Conservation (phyloP, 495 filamentous ascomycete genomes). For the Paragyromitra xinjiangensis region DNA sequence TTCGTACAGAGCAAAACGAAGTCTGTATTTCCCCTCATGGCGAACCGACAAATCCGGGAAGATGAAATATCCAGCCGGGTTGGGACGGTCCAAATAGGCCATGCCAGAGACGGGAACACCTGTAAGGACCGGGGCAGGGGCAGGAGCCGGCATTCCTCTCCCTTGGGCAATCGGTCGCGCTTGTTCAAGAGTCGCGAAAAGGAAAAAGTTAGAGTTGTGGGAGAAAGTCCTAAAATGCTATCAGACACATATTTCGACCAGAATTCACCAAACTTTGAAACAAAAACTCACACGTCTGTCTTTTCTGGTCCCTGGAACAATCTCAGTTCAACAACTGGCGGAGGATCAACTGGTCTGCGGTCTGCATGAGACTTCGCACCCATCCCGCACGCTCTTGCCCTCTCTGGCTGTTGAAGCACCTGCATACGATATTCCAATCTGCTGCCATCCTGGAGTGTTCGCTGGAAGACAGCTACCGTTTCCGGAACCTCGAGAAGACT, state of each 20-base stretch:
- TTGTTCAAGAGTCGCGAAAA: slow-evolving; percentile 90
- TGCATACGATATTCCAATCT: slow-evolving; percentile 81
- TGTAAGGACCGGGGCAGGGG: slow-evolving; percentile 83
- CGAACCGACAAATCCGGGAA: slow-evolving; percentile 97
- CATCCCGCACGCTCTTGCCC: slow-evolving; percentile 94
- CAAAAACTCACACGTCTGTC: slow-evolving; percentile 60
- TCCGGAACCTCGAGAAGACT: slow-evolving; percentile 55
- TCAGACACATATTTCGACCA: slow-evolving; percentile 56
- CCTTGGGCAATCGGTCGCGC: slow-evolving; percentile 86
- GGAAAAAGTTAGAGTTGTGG: slow-evolving; percentile 97
- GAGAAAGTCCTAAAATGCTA: slow-evolving; percentile 84
- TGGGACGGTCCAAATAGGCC: slow-evolving; percentile 92
- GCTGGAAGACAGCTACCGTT: slow-evolving; percentile 66
- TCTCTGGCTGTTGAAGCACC: slow-evolving; percentile 93
- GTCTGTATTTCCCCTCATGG: slow-evolving; percentile 88
- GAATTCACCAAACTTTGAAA: not conserved
- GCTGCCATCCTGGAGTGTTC: slow-evolving; percentile 80
- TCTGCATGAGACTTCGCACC: slow-evolving; percentile 98
- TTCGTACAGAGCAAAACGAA: slow-evolving; percentile 93
- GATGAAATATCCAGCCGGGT: slow-evolving; percentile 93
- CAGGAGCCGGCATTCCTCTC: slow-evolving; percentile 70
- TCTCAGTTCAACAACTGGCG: slow-evolving; percentile 91
- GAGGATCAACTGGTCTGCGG: slow-evolving; percentile 94
- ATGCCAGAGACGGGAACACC: slow-evolving; percentile 96
- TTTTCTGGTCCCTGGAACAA: slow-evolving; percentile 80